Conservation (phyloP, 2,329 filamentous ascomycete species). For the Capronia coronata region DNA sequence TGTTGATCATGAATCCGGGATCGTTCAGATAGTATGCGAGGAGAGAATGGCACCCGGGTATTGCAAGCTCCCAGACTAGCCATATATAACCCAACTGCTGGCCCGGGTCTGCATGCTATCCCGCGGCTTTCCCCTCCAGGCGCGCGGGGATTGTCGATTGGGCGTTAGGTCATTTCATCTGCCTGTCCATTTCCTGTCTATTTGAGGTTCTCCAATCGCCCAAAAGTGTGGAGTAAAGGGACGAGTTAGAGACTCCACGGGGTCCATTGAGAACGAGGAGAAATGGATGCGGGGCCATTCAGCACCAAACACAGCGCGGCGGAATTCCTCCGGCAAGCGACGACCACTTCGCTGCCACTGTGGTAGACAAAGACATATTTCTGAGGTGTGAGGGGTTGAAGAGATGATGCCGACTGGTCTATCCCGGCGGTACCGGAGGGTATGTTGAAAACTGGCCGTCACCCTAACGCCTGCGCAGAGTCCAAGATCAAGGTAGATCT, state of each 20-base stretch:
- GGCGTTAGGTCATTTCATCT: neutral
- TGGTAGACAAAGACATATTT: too few species aligned
- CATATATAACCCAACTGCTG: conserved; percentile 5
- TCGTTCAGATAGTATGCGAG: neutral
- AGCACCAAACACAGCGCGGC: conserved; percentile 14
- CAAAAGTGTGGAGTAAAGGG: conserved; percentile 16
- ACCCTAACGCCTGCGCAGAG: too few species aligned
- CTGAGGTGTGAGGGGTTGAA: too few species aligned
- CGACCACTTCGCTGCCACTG: too few species aligned
- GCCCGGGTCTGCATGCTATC: neutral
- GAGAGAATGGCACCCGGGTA: neutral
- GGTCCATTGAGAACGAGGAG: conserved; percentile 11
- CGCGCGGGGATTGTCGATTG: conserved; percentile 15
- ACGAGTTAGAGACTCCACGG: conserved; percentile 2
- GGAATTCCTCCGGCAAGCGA: conserved; percentile 7
- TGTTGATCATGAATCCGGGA: neutral
- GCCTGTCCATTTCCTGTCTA: conserved; percentile 4
- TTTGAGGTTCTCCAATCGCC: conserved; percentile 5
- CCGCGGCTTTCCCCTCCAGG: conserved; percentile 20
- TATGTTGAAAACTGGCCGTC: too few species aligned
- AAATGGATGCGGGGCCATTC: conserved; percentile 15
- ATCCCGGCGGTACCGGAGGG: too few species aligned
- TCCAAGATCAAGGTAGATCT: too few species aligned
- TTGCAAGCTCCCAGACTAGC: neutral
- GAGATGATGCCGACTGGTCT: too few species aligned